Base-by-base conservation (phyloP, 176 grass and related monocot genomes). In the Paspalum notatum region DNA sequence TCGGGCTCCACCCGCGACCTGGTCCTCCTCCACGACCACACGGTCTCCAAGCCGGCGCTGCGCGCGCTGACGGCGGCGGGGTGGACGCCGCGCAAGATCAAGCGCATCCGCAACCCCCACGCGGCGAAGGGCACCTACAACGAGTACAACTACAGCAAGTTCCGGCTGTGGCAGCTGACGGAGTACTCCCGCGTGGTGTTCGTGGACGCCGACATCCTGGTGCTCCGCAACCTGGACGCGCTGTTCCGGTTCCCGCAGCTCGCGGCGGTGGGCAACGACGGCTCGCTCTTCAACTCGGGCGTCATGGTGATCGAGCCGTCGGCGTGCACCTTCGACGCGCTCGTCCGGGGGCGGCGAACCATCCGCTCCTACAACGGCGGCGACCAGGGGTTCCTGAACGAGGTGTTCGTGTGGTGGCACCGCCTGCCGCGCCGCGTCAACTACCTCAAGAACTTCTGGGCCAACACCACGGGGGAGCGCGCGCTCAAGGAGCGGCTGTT, bases 121-220 rank as follows among this genome's bases (percentile, higher is more conserved):
- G 92, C 95, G 7, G 83, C 82, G 65, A 80, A 75, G 0, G 84
- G 90, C 65, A 89, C 82, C 16, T 98, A 98, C 83, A 98, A 98
- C 75, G 95, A 98, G 86, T 90, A 98, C 90, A 98, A 98, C 88
- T 98, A 93, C 95, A 98, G 95, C 92, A 98, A 98, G 91, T 92
- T 98, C 84, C 90, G 95, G 59, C 86, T 98, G 37, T 98, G 95
- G 95, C 95, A 93, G 88, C 92, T 98, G 37, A 21, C 84, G 3
- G 86, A 93, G 25, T 98, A 98, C 84, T 78, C 89, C 60, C 87
- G 90, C 69, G 80, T 98, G 16, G 89, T 98, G 48, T 98, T 98
- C 86, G 66, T 98, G 50, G 95, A 98, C 89, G 87, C 95, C 66
- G 95, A 98, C 83, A 90, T 98, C 71, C 74, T 98, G 3, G 88